Conservation (phyloP, 2,329 filamentous ascomycete species). For the Xylariales sp. region DNA sequence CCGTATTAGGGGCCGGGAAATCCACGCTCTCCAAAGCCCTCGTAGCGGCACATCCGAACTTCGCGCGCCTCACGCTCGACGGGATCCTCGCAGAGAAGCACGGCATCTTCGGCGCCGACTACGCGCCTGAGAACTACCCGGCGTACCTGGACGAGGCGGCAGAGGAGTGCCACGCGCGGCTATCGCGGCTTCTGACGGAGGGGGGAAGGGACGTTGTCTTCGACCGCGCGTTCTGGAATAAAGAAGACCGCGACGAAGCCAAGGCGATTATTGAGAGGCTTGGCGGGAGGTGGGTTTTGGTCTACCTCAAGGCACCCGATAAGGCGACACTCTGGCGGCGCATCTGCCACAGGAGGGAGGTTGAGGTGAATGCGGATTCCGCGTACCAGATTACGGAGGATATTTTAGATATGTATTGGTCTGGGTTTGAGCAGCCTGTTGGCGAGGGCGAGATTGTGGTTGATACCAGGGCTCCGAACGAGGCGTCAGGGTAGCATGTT, state of each 20-base stretch:
- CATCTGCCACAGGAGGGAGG: constrained; percentile 45
- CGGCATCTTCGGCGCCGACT: constrained; percentile 47
- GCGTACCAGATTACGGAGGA: constrained; percentile 41
- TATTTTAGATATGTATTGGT: constrained; percentile 42
- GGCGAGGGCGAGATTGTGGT: constrained; percentile 42
- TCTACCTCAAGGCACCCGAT: constrained; percentile 45
- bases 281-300: constrained; percentile 49
- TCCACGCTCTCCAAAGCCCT: constrained; percentile 48
- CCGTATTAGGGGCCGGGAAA: constrained; percentile 45
- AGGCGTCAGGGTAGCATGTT: not conserved
- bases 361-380: constrained; percentile 48
- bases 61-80: constrained; percentile 46
- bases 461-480: constrained; percentile 27
- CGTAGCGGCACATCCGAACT: constrained; percentile 40
- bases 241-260: constrained; percentile 49
- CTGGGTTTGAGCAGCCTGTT: constrained; percentile 41
- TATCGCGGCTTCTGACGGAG: constrained; percentile 33
- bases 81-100: constrained; percentile 42
- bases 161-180: constrained; percentile 23
- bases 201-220: constrained; percentile 45
- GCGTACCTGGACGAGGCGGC: constrained; percentile 43
- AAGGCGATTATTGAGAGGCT: constrained; percentile 43
- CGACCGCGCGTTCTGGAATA: constrained; percentile 50
- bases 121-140: constrained; percentile 40
- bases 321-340: constrained; percentile 49